phyloP scores from a whole-genome alignment of 768 basidiomycete species.

The Lactifluus hygrophoroides region DNA sequence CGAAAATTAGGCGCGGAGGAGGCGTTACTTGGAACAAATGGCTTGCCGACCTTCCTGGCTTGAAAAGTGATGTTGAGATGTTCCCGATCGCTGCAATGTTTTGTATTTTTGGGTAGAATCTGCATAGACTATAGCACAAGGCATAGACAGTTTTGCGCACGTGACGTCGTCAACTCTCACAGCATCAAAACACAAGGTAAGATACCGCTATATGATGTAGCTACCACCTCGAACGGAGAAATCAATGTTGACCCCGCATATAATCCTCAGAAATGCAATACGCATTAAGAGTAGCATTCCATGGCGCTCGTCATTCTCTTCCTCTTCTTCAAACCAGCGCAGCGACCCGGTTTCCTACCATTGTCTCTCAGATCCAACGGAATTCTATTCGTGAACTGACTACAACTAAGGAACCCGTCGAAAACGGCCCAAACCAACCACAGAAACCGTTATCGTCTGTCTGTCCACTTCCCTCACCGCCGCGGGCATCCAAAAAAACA shows the following conservation, averaged over 20 bases:
- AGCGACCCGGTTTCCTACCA: too few species aligned
- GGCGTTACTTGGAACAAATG: conserved; percentile 55
- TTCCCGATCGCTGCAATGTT: neutral
- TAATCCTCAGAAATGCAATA: conserved; percentile 2
- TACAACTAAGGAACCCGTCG: neutral
- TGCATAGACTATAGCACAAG: too few species aligned
- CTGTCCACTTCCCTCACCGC: neutral
- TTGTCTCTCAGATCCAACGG: neutral
- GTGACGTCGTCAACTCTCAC: neutral
- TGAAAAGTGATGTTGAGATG: conserved; percentile 14
- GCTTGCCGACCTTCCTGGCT: conserved; percentile 55
- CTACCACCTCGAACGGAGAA: neutral
- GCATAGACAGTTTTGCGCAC: neutral
- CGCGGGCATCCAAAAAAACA: neutral
- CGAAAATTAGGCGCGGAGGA: conserved; percentile 55
- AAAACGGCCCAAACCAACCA: neutral
- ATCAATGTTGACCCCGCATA: neutral
- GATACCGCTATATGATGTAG: too few species aligned
- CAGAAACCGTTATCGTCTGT: neutral
- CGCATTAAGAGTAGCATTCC: neutral
- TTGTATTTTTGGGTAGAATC: conserved; percentile 3
- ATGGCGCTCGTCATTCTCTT: neutral
- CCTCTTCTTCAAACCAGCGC: neutral
- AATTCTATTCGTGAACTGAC: neutral
- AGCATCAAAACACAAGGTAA: too few species aligned